Evolutionary conservation across 106 monocot genomes (phyloP).

Genomic region (Dioscorea dumetorum): DNA sequence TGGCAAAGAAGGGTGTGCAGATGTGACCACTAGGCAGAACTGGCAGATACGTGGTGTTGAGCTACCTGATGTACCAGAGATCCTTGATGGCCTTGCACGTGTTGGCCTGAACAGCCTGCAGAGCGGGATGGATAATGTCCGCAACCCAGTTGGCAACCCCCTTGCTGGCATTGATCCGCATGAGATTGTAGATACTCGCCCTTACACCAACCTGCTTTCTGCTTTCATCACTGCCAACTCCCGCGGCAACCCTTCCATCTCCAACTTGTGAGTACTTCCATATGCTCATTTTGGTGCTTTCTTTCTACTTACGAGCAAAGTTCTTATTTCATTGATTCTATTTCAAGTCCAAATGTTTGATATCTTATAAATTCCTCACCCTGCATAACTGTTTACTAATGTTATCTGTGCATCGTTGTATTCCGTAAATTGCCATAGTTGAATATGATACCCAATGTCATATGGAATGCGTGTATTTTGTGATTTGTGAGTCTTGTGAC

Average conservation of each 20-base stretch:
- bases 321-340: no score
- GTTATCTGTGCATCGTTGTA: no score
- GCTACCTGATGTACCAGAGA: constrained; percentile 74
- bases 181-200: constrained; percentile 89
- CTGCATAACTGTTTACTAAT: no score
- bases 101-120: constrained; percentile 90
- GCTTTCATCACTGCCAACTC: constrained; percentile 59
- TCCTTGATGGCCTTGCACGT: constrained; percentile 53
- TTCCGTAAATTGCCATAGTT: no score
- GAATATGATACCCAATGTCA: no score
- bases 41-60: constrained; percentile 88
- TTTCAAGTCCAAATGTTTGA: no score
- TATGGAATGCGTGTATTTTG: no score
- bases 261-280: constrained; percentile 56
- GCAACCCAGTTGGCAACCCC: constrained; percentile 94
- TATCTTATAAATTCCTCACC: no score
- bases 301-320: no score
- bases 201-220: constrained; percentile 61
- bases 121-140: constrained; percentile 97
- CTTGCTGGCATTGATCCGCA: constrained; percentile 84
- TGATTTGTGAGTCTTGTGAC: no score
- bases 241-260: constrained; percentile 56
- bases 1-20: constrained; percentile 82
- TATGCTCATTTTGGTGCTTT: not conserved
- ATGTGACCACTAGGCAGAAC: constrained; percentile 93